Evolutionary conservation across 345 rosid species (phyloP), one percentile per base, ranked within the genome.

Genomic region (Hibiscus tridactylites): DNA sequence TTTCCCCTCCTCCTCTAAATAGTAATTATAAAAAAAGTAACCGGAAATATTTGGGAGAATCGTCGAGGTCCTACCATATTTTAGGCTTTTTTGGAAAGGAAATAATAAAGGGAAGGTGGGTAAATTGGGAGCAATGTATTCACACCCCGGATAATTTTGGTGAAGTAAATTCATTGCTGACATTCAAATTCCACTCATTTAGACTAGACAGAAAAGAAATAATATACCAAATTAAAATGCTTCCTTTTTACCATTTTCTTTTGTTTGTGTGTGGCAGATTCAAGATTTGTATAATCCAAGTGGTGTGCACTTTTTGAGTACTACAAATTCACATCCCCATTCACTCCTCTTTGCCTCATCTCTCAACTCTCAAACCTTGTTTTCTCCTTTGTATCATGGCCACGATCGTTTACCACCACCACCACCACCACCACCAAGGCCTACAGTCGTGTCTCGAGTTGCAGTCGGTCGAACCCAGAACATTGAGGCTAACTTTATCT

Each of bases 401-500:
- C n/a, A 87, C 94, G 15, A 65, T 88, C 65, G 86, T 88, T 49
- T 88, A 72, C 73, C 97, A 71, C 72, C 97, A 77, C 73, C 97
- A 72, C 73, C 97, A 71, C 72, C 97, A 77, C 73, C 97, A 71
- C 72, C 97, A 77, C 73, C 97, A 77, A 79, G 93, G 90, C 61
- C 73, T 79, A 52, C 88, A 82, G 68, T 83, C 96, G 24, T 74
- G 85, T 62, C 85, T 85, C 9, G 92, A 88, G 78, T 79, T 92
- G 26, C 85, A 81, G 33, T 58, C 81, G 65, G 78, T 76, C 19
- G 97, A 90, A 82, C 80, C 91, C 64, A 79, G 83, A 71, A 60
- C 88, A 54, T 70, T 86, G 0, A 82, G 84, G 82, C 91, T 93
- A 74, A 83, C 76, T 58, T 73, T 93, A 33, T 85, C 87, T 65